A percentile compares a stretch with the other conserved stretches of the same genome.
Evolutionary conservation across 2,329 filamentous ascomycete species (phyloP).

Genomic region (Scedosporium dehoogii): DNA sequence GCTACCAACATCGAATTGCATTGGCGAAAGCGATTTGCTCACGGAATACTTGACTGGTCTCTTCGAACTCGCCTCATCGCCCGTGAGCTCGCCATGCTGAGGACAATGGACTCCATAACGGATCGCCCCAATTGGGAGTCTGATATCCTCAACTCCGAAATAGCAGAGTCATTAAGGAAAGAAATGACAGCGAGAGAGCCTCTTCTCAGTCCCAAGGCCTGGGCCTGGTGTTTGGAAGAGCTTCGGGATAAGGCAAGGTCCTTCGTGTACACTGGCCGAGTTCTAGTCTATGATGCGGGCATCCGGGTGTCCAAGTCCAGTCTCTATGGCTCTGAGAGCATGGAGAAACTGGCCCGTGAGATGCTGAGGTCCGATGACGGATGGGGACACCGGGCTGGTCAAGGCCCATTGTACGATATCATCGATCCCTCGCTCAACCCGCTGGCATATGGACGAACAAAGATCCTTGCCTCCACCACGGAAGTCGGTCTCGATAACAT

Average conservation of each 20-base stretch:
- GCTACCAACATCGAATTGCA: background rate
- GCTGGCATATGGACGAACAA: slow-evolving; percentile 1
- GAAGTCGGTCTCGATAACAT: background rate
- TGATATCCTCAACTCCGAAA: background rate
- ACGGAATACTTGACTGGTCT: slow-evolving; percentile 2
- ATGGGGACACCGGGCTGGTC: too few species aligned
- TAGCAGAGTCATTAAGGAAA: background rate
- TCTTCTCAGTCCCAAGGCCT: background rate
- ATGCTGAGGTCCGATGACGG: background rate
- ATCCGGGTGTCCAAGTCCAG: background rate
- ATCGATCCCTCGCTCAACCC: slow-evolving; percentile 1
- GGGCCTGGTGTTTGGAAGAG: slow-evolving; percentile 3
- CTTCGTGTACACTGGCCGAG: background rate
- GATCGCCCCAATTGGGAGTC: slow-evolving; percentile 5
- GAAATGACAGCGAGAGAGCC: background rate
- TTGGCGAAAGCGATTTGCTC: slow-evolving; percentile 2
- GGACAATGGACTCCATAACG: slow-evolving; percentile 7
- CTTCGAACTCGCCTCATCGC: slow-evolving; percentile 4
- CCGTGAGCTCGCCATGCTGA: slow-evolving; percentile 8
- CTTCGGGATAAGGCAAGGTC: background rate
- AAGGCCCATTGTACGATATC: background rate
- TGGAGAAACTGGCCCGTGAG: background rate
- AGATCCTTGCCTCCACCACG: background rate
- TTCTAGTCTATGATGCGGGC: slow-evolving; percentile 1
- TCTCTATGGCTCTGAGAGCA: background rate